phyloP scores from a whole-genome alignment of 2,329 filamentous ascomycete genomes.

The Dactylellina haptotyla region DNA sequence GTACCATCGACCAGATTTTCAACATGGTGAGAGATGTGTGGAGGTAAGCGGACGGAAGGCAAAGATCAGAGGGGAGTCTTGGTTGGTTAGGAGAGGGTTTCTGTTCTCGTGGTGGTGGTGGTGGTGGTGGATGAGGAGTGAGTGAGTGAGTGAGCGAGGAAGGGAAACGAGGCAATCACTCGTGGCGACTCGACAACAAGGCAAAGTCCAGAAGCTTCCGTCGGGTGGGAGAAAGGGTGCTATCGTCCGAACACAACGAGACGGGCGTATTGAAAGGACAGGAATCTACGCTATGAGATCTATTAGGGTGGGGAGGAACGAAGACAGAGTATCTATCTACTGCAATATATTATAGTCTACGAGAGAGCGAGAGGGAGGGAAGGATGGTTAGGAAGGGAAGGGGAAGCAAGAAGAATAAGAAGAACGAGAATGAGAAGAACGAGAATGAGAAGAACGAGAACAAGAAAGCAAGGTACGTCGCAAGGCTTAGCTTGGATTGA shows the following conservation, averaged over 20 bases:
- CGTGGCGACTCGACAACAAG: conserved; percentile 47
- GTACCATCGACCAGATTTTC: conserved; percentile 99
- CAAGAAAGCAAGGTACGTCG: conserved; percentile 38
- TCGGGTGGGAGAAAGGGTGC: neutral
- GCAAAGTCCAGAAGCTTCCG: conserved; percentile 52
- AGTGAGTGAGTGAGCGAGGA: neutral
- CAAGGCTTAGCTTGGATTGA: conserved; percentile 49
- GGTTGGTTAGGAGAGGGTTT: neutral
- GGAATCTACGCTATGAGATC: neutral
- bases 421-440: neutral
- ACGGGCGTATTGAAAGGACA: neutral
- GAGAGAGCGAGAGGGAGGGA: neutral
- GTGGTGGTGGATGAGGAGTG: neutral
- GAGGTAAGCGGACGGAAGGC: neutral
- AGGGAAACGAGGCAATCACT: conserved; percentile 50
- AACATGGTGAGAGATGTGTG: conserved; percentile 69
- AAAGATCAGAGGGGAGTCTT: neutral
- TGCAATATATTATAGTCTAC: too few species aligned
- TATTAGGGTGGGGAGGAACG: too few species aligned
- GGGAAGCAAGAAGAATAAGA: neutral
- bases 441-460: neutral
- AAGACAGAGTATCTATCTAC: too few species aligned
- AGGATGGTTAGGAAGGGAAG: conserved; percentile 2
- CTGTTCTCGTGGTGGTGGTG: too few species aligned
- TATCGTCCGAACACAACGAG: neutral